These are phyloP conservation scores for Cryptococcus amylolentus DNA, from an alignment of 1,284 basidiomycete genomes.

Conservation along the genomic window DNA sequence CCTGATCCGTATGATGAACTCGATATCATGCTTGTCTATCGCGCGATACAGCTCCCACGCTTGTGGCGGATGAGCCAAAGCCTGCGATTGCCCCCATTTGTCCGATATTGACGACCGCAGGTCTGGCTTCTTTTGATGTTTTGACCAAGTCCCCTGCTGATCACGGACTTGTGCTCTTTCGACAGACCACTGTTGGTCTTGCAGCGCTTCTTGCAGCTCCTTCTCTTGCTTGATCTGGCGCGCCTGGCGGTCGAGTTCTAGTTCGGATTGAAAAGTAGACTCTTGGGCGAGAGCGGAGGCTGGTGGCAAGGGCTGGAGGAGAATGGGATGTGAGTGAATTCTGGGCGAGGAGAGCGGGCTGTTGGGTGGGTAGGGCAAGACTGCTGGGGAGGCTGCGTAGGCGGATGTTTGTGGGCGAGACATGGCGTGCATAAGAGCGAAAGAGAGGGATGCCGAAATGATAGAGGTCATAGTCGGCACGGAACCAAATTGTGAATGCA, in stretches of 20 bases:
- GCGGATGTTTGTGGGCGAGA: background rate
- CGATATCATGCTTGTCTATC: slow-evolving; percentile 49
- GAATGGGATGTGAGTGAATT: slow-evolving; percentile 33
- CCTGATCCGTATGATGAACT: slow-evolving; percentile 47
- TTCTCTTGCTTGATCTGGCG: slow-evolving; percentile 29
- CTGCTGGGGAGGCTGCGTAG: background rate
- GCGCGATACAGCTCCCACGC: slow-evolving; percentile 49
- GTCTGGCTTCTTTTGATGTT: background rate
- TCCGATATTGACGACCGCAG: background rate
- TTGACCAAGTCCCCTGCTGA: slow-evolving; percentile 29
- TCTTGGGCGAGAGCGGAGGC: slow-evolving; percentile 26
- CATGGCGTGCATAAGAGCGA: no score
- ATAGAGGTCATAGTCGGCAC: no score
- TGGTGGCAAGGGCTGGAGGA: slow-evolving; percentile 39
- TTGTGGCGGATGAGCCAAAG: slow-evolving; percentile 44
- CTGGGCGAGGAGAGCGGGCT: slow-evolving; percentile 13
- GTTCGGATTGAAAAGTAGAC: slow-evolving; percentile 32
- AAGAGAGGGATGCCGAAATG: no score
- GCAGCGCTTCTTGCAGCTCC: slow-evolving; percentile 45
- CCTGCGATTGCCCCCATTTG: slow-evolving; percentile 16
- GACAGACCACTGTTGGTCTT: slow-evolving; percentile 39
- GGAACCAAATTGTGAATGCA: no score
- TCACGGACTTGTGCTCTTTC: slow-evolving; percentile 29
- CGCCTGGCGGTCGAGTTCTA: slow-evolving; percentile 42
- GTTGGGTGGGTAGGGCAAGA: background rate